phyloP scores from a whole-genome alignment of 2,329 filamentous ascomycete species.

The Colletotrichum sp. region DNA sequence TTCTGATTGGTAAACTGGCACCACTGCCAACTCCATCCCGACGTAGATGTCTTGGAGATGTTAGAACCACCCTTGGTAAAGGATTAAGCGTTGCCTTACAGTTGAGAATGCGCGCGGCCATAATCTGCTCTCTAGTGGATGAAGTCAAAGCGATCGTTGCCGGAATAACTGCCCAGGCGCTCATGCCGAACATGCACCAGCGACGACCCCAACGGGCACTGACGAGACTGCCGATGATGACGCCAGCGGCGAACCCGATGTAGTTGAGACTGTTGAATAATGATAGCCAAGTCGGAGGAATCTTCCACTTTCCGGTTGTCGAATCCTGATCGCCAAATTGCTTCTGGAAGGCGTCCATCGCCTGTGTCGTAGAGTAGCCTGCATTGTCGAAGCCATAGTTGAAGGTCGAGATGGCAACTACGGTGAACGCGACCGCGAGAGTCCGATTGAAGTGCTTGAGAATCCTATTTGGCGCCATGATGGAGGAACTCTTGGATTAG shows the following conservation, averaged over 20 bases:
- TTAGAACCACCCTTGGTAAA: background rate
- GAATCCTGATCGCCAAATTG: conserved; percentile 35
- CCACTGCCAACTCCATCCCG: conserved; percentile 43
- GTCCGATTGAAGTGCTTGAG: conserved; percentile 12
- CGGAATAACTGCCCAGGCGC: conserved; percentile 35
- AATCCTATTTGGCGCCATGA: conserved; percentile 6
- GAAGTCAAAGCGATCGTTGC: conserved; percentile 39
- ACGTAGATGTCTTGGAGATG: conserved; percentile 34
- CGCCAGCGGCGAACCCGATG: conserved; percentile 36
- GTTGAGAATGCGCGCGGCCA: conserved; percentile 40
- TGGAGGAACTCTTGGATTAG: background rate
- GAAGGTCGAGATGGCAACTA: conserved; percentile 39
- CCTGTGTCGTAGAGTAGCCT: conserved; percentile 38
- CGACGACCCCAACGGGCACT: conserved; percentile 36
- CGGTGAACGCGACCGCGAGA: conserved; percentile 21
- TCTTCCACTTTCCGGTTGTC: conserved; percentile 23
- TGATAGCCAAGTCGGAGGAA: conserved; percentile 37
- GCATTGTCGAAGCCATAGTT: conserved; percentile 46
- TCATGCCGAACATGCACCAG: conserved; percentile 42
- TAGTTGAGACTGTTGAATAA: conserved; percentile 40
- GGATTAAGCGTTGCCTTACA: conserved; percentile 12
- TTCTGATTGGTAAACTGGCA: conserved; percentile 42
- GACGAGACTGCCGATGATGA: conserved; percentile 28
- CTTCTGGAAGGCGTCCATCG: conserved; percentile 39
- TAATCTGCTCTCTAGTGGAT: conserved; percentile 32